Conservation (phyloP, 805 yeast genomes). For the Saccharomycopsis sp. region DNA sequence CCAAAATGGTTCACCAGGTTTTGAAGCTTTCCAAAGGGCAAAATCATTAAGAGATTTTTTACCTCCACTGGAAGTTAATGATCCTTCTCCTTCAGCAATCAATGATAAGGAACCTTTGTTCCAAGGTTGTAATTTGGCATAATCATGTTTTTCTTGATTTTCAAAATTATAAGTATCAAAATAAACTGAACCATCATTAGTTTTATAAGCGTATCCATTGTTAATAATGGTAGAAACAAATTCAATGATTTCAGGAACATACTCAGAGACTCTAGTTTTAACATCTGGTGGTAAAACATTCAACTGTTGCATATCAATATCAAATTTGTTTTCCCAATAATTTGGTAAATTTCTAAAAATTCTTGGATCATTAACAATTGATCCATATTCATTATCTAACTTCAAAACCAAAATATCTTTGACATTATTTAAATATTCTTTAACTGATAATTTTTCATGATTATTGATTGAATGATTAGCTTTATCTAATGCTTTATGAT, state of each 20-base stretch:
- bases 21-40: constrained; percentile 94
- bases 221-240: constrained; percentile 66
- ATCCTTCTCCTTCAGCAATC: constrained; percentile 91
- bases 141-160: constrained; percentile 55
- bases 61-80: constrained; percentile 33
- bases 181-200: constrained; percentile 90
- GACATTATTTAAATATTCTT: constrained; percentile 36
- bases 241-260: constrained; percentile 80
- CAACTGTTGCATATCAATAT: constrained; percentile 74
- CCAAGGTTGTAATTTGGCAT: constrained; percentile 98
- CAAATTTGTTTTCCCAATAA: constrained; percentile 79
- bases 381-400: constrained; percentile 64
- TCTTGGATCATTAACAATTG: constrained; percentile 72
- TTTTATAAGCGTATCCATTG: constrained; percentile 77
- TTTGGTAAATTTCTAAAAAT: constrained; percentile 77
- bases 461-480: constrained; percentile 40
- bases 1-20: constrained; percentile 98
- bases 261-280: constrained; percentile 92
- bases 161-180: constrained; percentile 86
- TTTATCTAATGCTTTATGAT: constrained; percentile 46
- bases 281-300: constrained; percentile 79
- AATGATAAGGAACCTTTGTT: constrained; percentile 80
- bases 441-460: constrained; percentile 21
- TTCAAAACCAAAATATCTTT: constrained; percentile 69
- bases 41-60: constrained; percentile 77